Base-by-base conservation (phyloP, 202 grass and related monocot genomes). In the Setaria italica region DNA sequence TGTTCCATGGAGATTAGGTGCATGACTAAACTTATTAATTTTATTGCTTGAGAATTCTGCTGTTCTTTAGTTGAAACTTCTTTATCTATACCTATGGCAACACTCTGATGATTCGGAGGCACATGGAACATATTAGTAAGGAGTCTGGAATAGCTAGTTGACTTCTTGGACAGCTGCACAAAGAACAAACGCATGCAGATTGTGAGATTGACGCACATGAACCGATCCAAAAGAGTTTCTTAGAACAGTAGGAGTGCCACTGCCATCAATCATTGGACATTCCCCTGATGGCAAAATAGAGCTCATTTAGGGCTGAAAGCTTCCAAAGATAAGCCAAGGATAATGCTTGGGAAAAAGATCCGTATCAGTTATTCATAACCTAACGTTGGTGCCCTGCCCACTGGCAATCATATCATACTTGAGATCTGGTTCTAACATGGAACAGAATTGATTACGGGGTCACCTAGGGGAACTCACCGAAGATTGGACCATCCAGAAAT, bases 261-360 rank as follows among this genome's bases (percentile, higher is more conserved):
- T 42, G 15, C 16, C 3, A 48, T 70, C 65, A 50, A 29, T 71
- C 42, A 78, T 29, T 55, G 41, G 1, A 15, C 30, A 58, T 58
- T 85, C n/a, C 77, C 35, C 20, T 69, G 60, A 45, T 85, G 39
- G 7, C 49, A 67, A 55, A 67, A 45, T 56, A 43, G 6, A 29
- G 60, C 11, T 17, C 74, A 29, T 21, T 9, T 70, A 71, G 17
- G 7, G 19, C 64, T 70, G 47, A 34, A 35, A 74, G n/a, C 50
- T 70, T 53, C 47, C 34, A 53, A 57, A 35, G 82, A 67, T 84
- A 54, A 66, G 47, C 6, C 73, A 59, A 51, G 49, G 60, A 57
- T 47, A 62, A 71, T 70, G 63, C 14, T 78, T 46, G 37, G 34
- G 29, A 73, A 30, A 4, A 15, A 74, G 14, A 33, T 73, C 70